A percentile compares a stretch with the other conserved stretches of the same genome.
phyloP scores from a whole-genome alignment of 768 basidiomycete genomes.

The Exidia glandulosa region DNA sequence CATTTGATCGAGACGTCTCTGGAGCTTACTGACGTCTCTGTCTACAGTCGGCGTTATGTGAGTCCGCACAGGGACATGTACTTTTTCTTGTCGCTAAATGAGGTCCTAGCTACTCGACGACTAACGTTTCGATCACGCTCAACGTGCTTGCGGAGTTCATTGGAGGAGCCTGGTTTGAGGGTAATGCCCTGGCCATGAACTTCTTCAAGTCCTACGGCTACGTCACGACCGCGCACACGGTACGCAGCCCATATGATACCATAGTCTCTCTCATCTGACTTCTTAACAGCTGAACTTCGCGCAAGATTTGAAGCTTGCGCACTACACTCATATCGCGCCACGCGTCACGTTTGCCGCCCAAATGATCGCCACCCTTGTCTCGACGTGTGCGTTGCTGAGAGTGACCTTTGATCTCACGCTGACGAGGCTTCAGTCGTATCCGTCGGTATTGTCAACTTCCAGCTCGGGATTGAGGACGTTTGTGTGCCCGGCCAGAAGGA shows the following conservation, averaged over 20 bases:
- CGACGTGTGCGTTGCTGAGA: slow-evolving; percentile 8
- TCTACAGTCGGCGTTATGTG: background rate
- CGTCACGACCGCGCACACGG: slow-evolving; percentile 19
- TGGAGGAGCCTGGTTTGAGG: slow-evolving; percentile 23
- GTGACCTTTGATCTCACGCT: background rate
- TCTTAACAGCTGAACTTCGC: slow-evolving; percentile 21
- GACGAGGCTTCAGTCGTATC: slow-evolving; percentile 8
- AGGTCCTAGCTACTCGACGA: slow-evolving; percentile 24
- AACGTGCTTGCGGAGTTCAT: slow-evolving; percentile 31
- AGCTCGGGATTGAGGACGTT: slow-evolving; percentile 22
- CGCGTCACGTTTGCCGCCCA: slow-evolving; percentile 26
- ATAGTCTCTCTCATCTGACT: too few species aligned
- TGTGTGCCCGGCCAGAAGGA: slow-evolving; percentile 22
- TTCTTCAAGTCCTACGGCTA: slow-evolving; percentile 27
- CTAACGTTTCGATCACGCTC: slow-evolving; percentile 24
- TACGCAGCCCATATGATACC: too few species aligned
- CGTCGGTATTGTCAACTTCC: slow-evolving; percentile 19
- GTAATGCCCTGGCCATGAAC: slow-evolving; percentile 24
- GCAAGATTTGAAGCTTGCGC: slow-evolving; percentile 22
- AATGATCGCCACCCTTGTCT: slow-evolving; percentile 24
- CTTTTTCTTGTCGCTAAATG: background rate
- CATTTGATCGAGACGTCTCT: background rate
- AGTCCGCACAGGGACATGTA: background rate
- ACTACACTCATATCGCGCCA: slow-evolving; percentile 24
- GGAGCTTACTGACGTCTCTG: background rate